These are phyloP conservation scores for Vitis hybrid DNA, from an alignment of 177 flowering plant species.

Conservation along the genomic window DNA sequence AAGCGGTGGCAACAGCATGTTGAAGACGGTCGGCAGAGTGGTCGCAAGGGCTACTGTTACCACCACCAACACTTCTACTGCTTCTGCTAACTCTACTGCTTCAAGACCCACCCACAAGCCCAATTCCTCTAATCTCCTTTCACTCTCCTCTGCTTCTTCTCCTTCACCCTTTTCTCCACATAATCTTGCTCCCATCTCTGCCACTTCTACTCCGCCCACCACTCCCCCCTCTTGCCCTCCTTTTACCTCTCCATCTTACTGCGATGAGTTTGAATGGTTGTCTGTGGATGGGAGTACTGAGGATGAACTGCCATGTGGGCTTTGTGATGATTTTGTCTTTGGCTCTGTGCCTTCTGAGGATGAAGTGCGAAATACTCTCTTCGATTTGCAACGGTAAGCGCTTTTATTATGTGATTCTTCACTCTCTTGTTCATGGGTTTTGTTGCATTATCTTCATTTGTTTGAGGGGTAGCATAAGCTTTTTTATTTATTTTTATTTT, in stretches of 20 bases:
- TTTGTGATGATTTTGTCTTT: constrained; percentile 24
- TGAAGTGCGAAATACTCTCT: constrained; percentile 54
- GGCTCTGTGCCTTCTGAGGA: constrained; percentile 55
- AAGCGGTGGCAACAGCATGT: constrained; percentile 25
- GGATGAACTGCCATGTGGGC: constrained; percentile 12
- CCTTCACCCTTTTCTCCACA: constrained; percentile 15
- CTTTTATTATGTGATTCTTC: not conserved
- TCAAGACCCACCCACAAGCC: constrained; percentile 15
- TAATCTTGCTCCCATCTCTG: constrained; percentile 17
- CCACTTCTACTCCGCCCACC: constrained; percentile 17
- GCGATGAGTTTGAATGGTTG: constrained; percentile 45
- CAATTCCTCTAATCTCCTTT: constrained; percentile 10
- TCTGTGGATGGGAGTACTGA: constrained; percentile 23
- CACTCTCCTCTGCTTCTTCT: constrained; percentile 24
- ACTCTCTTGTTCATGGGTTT: not conserved
- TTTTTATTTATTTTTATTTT: too few species aligned
- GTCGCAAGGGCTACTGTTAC: constrained; percentile 27
- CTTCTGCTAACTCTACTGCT: constrained; percentile 12
- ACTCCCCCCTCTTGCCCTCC: constrained; percentile 20
- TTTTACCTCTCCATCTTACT: constrained; percentile 10
- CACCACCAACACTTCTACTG: not conserved
- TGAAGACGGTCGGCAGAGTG: constrained; percentile 38
- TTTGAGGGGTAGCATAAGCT: not conserved
- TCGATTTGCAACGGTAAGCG: constrained; percentile 57
- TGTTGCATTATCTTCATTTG: too few species aligned